Evolutionary conservation across 164 flowering plant genomes (phyloP).

Genomic region (Macadamia tetraphylla): DNA sequence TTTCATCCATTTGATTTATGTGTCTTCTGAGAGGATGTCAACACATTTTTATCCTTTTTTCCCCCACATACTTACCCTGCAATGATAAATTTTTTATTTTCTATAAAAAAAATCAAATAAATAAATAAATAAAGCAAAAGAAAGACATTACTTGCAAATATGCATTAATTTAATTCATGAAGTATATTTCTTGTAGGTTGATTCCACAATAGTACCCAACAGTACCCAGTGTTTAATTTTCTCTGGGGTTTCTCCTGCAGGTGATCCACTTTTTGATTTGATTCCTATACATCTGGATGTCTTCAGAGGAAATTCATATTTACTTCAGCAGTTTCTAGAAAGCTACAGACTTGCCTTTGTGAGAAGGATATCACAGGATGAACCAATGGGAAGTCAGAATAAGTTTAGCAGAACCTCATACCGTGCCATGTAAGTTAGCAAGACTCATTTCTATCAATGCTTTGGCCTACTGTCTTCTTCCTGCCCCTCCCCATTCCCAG

Average conservation of each 20-base stretch:
- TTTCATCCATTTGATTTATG: too few relatives aligned
- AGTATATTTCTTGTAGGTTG: background rate
- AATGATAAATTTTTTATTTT: too few relatives aligned
- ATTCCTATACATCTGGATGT: constrained; percentile 80
- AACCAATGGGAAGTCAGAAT: constrained; percentile 14
- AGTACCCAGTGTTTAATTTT: background rate
- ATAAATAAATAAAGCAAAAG: too few relatives aligned
- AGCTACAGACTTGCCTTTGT: constrained; percentile 68
- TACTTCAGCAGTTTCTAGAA: constrained; percentile 54
- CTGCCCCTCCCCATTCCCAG: too few relatives aligned
- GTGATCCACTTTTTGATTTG: constrained; percentile 77
- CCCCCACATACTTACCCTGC: too few relatives aligned
- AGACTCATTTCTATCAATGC: background rate
- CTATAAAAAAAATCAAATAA: too few relatives aligned
- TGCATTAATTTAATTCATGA: background rate
- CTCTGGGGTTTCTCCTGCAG: constrained; percentile 34
- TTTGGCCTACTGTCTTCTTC: background rate
- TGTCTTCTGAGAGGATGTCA: too few relatives aligned
- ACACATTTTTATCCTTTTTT: too few relatives aligned
- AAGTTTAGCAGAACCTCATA: constrained; percentile 60
- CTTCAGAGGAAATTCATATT: constrained; percentile 66
- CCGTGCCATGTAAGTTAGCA: constrained; percentile 68
- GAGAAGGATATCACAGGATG: constrained; percentile 19
- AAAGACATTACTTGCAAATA: background rate
- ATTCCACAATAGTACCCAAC: background rate